phyloP scores from a whole-genome alignment of 2,329 filamentous ascomycete species.

The Lachnellula arida region DNA sequence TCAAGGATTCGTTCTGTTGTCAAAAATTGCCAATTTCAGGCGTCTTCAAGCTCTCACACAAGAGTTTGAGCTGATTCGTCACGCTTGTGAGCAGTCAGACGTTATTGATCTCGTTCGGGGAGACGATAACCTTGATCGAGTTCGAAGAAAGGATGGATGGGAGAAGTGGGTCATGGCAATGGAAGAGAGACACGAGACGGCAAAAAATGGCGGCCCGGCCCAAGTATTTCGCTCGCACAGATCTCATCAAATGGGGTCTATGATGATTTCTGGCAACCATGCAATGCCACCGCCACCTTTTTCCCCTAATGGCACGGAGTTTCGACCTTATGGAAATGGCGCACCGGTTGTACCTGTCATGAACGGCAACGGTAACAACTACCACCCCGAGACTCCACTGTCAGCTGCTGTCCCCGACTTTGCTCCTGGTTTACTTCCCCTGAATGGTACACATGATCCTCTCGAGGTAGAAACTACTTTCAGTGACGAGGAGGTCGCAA shows the following conservation, averaged over 20 bases:
- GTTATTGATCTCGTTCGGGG: conserved; percentile 71
- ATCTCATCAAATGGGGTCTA: conserved; percentile 23
- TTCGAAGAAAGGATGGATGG: conserved; percentile 74
- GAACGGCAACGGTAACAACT: conserved; percentile 38
- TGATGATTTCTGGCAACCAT: conserved; percentile 26
- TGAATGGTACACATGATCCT: conserved; percentile 21
- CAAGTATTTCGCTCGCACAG: conserved; percentile 29
- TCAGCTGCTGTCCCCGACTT: conserved; percentile 63
- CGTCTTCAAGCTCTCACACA: conserved; percentile 70
- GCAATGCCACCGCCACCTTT: conserved; percentile 27
- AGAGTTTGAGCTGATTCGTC: conserved; percentile 68
- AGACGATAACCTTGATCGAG: conserved; percentile 71
- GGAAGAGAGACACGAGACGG: conserved; percentile 65
- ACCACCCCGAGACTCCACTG: conserved; percentile 45
- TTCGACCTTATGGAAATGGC: conserved; percentile 23
- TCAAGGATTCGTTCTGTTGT: conserved; percentile 82
- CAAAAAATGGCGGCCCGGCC: conserved; percentile 67
- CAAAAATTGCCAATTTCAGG: conserved; percentile 80
- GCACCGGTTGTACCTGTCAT: conserved; percentile 10
- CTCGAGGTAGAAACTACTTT: conserved; percentile 39
- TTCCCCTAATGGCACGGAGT: conserved; percentile 30
- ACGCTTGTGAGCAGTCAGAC: conserved; percentile 67
- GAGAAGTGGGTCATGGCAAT: conserved; percentile 71
- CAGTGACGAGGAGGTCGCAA: conserved; percentile 47
- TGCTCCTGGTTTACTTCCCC: conserved; percentile 23